Conservation (phyloP, 768 basidiomycete genomes). For the Hypholoma sublateritium region DNA sequence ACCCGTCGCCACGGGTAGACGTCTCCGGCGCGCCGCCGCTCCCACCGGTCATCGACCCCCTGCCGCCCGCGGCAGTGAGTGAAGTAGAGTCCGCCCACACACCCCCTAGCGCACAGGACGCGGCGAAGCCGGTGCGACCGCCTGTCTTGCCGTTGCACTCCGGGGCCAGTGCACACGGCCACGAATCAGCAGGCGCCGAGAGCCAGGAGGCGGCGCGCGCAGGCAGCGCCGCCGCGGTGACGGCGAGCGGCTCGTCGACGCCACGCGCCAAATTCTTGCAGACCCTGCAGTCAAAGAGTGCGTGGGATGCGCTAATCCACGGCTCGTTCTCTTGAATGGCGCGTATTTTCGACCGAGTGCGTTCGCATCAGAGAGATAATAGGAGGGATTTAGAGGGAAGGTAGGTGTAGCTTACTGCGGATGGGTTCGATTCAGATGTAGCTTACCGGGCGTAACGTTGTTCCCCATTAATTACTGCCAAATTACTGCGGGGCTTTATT, state of each 20-base stretch:
- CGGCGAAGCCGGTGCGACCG: constrained; percentile 3
- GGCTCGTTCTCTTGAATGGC: constrained; percentile 57
- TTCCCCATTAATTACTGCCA: background rate
- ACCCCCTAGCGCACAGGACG: background rate
- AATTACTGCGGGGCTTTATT: too few species aligned
- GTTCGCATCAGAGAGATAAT: background rate
- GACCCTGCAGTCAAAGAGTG: constrained; percentile 59
- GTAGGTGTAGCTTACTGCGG: background rate
- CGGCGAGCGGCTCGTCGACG: constrained; percentile 18
- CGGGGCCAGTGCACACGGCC: background rate
- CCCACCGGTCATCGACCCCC: constrained; percentile 22
- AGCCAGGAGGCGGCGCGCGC: background rate
- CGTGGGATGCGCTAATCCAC: constrained; percentile 69
- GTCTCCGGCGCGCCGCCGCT: constrained; percentile 8
- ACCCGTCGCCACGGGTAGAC: constrained; percentile 18
- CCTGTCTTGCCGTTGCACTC: constrained; percentile 12
- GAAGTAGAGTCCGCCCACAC: background rate
- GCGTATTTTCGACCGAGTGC: background rate
- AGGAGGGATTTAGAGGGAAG: background rate
- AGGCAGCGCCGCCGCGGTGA: background rate
- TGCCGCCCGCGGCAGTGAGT: constrained; percentile 18
- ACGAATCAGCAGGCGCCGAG: background rate
- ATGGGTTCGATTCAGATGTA: background rate
- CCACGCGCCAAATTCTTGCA: constrained; percentile 52
- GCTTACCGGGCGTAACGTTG: background rate